Percentiles rank a stretch among this genome's conserved stretches.
Conservation (phyloP, 768 basidiomycete genomes). For the Leccinum subgranulosum region DNA sequence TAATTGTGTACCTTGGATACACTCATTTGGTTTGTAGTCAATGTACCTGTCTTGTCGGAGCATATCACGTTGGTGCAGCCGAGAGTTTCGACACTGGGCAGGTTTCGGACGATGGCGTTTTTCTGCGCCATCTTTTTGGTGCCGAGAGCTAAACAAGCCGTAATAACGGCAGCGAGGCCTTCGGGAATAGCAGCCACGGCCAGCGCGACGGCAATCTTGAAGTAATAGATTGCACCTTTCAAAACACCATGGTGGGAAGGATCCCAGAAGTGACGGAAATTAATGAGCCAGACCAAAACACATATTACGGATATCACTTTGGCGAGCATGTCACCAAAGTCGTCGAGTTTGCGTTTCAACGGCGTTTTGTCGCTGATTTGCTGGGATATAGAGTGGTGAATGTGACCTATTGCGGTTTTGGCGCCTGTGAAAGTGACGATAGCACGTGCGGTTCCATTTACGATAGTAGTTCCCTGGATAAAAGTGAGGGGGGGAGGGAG, state of each 20-base stretch:
- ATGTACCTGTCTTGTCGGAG: conserved; percentile 96
- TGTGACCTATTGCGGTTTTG: conserved; percentile 91
- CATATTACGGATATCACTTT: conserved; percentile 98
- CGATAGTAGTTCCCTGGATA: conserved; percentile 86
- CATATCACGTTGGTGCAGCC: conserved; percentile 99
- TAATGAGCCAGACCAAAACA: conserved; percentile 96
- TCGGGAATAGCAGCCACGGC: conserved; percentile 99
- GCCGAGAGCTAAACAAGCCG: conserved; percentile 92
- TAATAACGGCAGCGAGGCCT: conserved; percentile 97
- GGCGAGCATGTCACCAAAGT: conserved; percentile 96
- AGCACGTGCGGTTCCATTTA: conserved; percentile 87
- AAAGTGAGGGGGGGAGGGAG: neutral
- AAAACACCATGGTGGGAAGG: conserved; percentile 87
- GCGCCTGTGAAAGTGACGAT: conserved; percentile 85
- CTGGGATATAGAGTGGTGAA: conserved; percentile 92
- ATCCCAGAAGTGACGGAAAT: conserved; percentile 94
- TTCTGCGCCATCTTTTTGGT: conserved; percentile 99
- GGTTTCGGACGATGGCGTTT: conserved; percentile 94
- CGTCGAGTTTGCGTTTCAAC: conserved; percentile 94
- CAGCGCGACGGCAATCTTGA: conserved; percentile 98
- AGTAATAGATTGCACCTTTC: conserved; percentile 96
- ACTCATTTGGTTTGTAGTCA: conserved; percentile 98
- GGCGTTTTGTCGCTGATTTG: conserved; percentile 97
- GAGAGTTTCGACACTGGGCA: conserved; percentile 95
- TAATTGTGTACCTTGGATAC: conserved; percentile 65